Evolutionary conservation across 2,329 filamentous ascomycete genomes (phyloP), one percentile per base, ranked within the genome.

Genomic region (Xenosphaeropsis pyriputrescens): DNA sequence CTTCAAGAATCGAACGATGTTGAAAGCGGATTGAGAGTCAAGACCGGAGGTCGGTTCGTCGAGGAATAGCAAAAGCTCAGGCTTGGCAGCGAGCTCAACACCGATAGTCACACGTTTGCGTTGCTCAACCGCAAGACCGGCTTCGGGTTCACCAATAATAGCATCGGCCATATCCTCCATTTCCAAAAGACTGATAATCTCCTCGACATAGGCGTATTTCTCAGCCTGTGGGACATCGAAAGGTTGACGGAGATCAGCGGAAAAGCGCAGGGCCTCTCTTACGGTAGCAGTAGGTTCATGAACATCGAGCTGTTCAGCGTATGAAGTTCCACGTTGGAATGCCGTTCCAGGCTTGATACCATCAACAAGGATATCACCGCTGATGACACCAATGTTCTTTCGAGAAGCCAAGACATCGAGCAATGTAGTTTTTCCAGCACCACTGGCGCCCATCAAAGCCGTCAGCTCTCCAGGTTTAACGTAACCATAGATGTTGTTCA

Each of bases 121-220:
- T 50, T 81, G 76, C 51, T 82, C 77, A 2, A 79, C 72, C 12
- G 70, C 70, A 17, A 81, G 61, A 39, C 75, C 75, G 38, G 62
- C 64, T 40, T 72, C 70, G 0, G 70, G 69, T 17, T 65, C 63
- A 14, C 75, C 75, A 43, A 81, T 76, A 35, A 79, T 70, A 7
- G 75, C 74, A 51, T 79, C 74, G 7, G 73, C 74, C 42, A 78
- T 70, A 35, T 73, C 69, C 44, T 78, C 72, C 64, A 80, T 71
- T 43, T 79, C 74, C 11, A 80, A 58, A 1, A 79, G 57, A n/a
- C 65, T 64, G 15, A 80, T 68, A 34, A 81, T 69, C 45, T 77
- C 71, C 43, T 80, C 75, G 3, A 79, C 75, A 44, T 79, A 79
- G 1, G 65, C 68, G 45, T 74, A 71, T 51, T 80, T 80, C 48